Conservation (phyloP, 306 rosid genomes). For the Fragaria vesca region DNA sequence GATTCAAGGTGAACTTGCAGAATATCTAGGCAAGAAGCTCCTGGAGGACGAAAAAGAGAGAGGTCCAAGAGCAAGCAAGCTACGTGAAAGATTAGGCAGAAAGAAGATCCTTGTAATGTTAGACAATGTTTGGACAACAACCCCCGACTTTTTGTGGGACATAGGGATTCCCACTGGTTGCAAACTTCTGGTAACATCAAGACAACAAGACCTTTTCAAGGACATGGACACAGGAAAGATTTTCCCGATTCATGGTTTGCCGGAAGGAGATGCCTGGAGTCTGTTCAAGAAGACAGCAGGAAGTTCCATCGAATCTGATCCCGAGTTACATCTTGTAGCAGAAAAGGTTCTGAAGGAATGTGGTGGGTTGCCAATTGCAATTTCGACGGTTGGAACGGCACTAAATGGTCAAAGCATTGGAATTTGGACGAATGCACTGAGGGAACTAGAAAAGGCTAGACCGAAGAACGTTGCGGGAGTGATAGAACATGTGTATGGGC, state of each 20-base stretch:
- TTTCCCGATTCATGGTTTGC: background rate
- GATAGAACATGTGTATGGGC: background rate
- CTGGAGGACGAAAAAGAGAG: background rate
- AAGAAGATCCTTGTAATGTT: slow-evolving; percentile 9
- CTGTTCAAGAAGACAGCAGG: too few species aligned
- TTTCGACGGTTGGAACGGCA: slow-evolving; percentile 25
- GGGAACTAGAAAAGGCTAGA: background rate
- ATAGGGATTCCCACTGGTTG: background rate
- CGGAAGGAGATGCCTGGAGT: background rate
- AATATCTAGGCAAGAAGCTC: background rate
- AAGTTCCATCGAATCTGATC: background rate
- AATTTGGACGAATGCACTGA: slow-evolving; percentile 36
- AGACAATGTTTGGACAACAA: background rate
- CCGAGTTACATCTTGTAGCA: background rate
- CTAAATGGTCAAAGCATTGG: slow-evolving; percentile 23
- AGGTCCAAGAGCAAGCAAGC: background rate
- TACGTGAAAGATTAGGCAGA: background rate
- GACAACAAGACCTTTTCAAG: background rate
- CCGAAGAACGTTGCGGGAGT: background rate
- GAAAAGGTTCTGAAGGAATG: slow-evolving; percentile 29
- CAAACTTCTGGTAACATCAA: background rate
- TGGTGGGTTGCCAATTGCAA: slow-evolving; percentile 41
- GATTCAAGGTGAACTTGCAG: background rate
- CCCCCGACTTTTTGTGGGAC: background rate
- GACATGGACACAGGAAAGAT: background rate